Evolutionary conservation across 169 alveolate genomes (phyloP), one percentile per base, ranked within the genome.

Genomic region (Cryptosporidium muris): DNA sequence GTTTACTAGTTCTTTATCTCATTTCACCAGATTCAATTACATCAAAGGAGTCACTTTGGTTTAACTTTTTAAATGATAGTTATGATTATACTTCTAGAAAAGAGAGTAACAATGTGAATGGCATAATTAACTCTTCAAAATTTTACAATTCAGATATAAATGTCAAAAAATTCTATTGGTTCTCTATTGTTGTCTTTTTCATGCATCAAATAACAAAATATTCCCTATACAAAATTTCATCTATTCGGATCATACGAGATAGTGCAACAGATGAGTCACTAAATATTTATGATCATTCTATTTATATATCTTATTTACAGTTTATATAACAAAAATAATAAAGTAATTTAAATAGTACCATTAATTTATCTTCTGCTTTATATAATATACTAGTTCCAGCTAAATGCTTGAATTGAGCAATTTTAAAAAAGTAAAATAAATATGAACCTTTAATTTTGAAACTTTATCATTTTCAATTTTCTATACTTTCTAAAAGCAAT

Each of bases 121-220:
- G 47, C 16, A 14, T 56, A 34, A 36, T 52, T n/a, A 43, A 74
- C 43, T 16, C 38, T 43, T 42, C 36, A 36, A 42, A 36, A 40
- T 9, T 49, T 14, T 47, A 11, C 11, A 74, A 34, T 74, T n/a
- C 25, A 16, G 65, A 43, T 6, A 58, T 62, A n/a, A 25, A 56
- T 40, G 9, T 74, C 43, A 37, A 40, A 16, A 12, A 74, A 43
- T 56, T 74, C 5, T 74, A 58, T 74, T 56, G 63, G 67, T 11
- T 58, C 12, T 34, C 60, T 25, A 43, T 74, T 56, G 63, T 14
- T 34, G 16, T 74, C 14, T 74, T 56, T 54, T 74, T 74, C 47
- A 60, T 74, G 14, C 85, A 45, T 47, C 64, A 74, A 74, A 48
- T 60, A 42, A 14, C 60, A 37, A 45, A 58, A 74, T 74, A 58